Evolutionary conservation across 2,329 filamentous ascomycete species (phyloP).

Genomic region (Rhynchosporium agropyri): DNA sequence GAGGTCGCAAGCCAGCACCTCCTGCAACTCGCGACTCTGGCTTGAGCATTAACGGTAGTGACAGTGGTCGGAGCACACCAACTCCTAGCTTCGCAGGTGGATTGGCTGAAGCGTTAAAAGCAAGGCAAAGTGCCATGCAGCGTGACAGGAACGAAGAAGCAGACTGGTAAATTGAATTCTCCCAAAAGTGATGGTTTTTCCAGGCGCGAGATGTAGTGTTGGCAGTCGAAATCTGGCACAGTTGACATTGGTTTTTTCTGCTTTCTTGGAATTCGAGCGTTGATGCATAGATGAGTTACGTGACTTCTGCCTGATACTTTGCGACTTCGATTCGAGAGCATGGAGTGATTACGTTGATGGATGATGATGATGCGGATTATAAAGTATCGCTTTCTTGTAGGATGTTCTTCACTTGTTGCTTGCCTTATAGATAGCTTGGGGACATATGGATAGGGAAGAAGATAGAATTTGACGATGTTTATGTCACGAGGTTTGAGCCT

Average conservation of each 20-base stretch:
- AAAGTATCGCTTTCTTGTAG: constrained; percentile 10
- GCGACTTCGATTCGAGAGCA: not conserved
- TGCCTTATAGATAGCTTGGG: constrained; percentile 2
- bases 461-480: constrained; percentile 20
- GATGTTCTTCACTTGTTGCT: constrained; percentile 5
- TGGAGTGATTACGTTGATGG: constrained; percentile 15
- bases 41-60: constrained; percentile 55
- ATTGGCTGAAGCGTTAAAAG: constrained; percentile 76
- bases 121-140: constrained; percentile 69
- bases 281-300: constrained; percentile 27
- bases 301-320: constrained; percentile 12
- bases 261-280: constrained; percentile 11
- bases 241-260: constrained; percentile 6
- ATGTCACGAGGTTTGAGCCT: not conserved
- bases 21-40: constrained; percentile 72
- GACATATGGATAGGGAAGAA: constrained; percentile 7
- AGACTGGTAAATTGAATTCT: constrained; percentile 38
- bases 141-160: constrained; percentile 52
- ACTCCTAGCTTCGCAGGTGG: constrained; percentile 73
- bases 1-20: constrained; percentile 69
- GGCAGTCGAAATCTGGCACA: not conserved
- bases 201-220: not conserved
- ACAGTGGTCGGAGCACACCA: constrained; percentile 70
- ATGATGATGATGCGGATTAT: constrained; percentile 13
- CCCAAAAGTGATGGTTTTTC: not conserved